These are phyloP conservation scores for Silene vulgaris DNA, from an alignment of 179 eudicot species.

Conservation along the genomic window DNA sequence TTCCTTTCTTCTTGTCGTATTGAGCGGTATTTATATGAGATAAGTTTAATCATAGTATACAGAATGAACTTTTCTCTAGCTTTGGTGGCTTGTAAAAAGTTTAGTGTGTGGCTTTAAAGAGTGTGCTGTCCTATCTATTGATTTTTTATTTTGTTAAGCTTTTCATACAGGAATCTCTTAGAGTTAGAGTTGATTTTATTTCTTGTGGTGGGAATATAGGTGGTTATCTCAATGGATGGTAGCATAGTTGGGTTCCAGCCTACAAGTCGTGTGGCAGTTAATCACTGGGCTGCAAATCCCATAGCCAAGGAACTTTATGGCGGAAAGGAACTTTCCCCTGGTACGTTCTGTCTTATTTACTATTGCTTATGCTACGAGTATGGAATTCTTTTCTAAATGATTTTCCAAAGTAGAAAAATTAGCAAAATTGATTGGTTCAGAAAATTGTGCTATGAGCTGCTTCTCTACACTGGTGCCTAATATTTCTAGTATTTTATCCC, in stretches of 20 bases:
- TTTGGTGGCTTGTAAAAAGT: not conserved
- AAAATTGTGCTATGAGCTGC: not conserved
- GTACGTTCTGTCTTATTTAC: constrained; percentile 26
- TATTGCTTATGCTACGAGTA: not conserved
- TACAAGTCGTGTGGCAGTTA: constrained; percentile 67
- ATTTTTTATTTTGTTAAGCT: not conserved
- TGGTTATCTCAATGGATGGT: constrained; percentile 62
- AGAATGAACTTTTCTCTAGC: not conserved
- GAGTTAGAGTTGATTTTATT: constrained; percentile 6
- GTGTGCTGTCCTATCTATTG: not conserved
- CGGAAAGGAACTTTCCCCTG: constrained; percentile 63
- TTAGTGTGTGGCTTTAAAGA: not conserved
- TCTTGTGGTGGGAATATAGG: constrained; percentile 36
- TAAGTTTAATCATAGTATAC: not conserved
- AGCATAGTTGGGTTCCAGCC: constrained; percentile 73
- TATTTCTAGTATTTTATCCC: constrained; percentile 6
- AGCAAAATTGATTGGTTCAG: not conserved
- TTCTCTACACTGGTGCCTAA: not conserved
- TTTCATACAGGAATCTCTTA: not conserved
- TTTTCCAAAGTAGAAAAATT: not conserved
- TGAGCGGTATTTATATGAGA: not conserved
- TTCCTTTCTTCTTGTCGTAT: not conserved
- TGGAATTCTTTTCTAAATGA: not conserved
- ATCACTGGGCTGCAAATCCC: constrained; percentile 80
- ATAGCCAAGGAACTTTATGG: constrained; percentile 65